Evolutionary conservation across 495 filamentous ascomycete species (phyloP), one percentile per base, ranked within the genome.

Genomic region (Aspergillus carlsbadensis): DNA sequence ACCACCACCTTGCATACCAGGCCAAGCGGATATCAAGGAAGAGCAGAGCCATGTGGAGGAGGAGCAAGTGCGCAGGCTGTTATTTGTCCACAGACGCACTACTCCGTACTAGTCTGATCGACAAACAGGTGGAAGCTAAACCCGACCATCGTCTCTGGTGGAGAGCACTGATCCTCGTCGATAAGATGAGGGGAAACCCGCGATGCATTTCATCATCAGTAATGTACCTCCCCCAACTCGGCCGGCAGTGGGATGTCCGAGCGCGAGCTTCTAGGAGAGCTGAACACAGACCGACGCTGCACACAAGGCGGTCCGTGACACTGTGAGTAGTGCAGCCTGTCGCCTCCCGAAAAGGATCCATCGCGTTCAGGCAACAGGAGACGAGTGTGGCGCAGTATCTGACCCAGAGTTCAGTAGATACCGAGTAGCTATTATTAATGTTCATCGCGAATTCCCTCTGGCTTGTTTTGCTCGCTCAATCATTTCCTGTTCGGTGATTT

Each of bases 291-390:
- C 44, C 10, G 46, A 36, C 46, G 35, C 46, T 36, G 31, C 62
- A 61, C 58, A 52, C 47, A 52, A 58, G 52, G 62, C 62, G 63
- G 63, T 65, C 63, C 63, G 63, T 65, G 63, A 62, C 63, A 61
- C 63, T 46, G n/a, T 14, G 36, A 5, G 36, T 36, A 33, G 43
- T 60, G 63, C 63, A 57, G 56, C 56, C 62, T 61, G 62, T 65
- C 48, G 62, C 62, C 43, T 65, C 58, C 62, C 62, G 62, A 57
- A 54, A 44, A 37, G 8, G 39, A 54, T n/a, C n/a, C n/a, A n/a
- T 54, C 52, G 54, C 50, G 33, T 47, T 13, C 51, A 57, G 54
- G 55, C 31, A 34, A 45, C 45, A 42, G 57, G 31, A 54, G 54
- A 41, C 41, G 21, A 36, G 1, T 41, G 49, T 57, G 45, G 54